Conservation (phyloP, 768 basidiomycete genomes). For the Dioszegia hungarica region DNA sequence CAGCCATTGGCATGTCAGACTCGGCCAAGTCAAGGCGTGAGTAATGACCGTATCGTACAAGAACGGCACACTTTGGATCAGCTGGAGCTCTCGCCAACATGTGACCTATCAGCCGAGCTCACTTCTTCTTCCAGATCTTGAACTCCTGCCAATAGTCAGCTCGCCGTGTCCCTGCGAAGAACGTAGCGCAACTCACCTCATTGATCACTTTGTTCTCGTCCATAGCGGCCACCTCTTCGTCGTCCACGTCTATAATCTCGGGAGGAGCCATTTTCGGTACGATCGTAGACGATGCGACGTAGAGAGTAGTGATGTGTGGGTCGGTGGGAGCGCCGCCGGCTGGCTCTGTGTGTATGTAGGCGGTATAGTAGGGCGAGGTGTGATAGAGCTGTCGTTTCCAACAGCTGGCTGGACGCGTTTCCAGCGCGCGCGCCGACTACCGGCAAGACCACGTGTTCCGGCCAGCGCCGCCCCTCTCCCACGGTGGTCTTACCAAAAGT, state of each 20-base stretch:
- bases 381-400: too few species aligned
- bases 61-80: slow-evolving; percentile 73
- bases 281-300: too few species aligned
- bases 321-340: too few species aligned
- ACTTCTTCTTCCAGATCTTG: slow-evolving; percentile 53
- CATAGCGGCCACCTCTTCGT: slow-evolving; percentile 51
- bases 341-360: too few species aligned
- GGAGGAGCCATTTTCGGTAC: slow-evolving; percentile 54
- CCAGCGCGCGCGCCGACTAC: too few species aligned
- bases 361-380: too few species aligned
- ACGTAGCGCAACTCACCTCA: slow-evolving; percentile 43
- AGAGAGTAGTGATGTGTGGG: too few species aligned
- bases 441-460: too few species aligned
- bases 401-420: too few species aligned
- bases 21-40: slow-evolving; percentile 97
- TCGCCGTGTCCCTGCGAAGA: neutral
- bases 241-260: slow-evolving; percentile 63
- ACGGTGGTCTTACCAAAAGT: too few species aligned
- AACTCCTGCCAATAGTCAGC: slow-evolving; percentile 42
- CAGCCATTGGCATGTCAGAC: slow-evolving; percentile 97
- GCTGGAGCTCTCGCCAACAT: neutral
- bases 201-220: slow-evolving; percentile 51
- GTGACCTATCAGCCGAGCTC: neutral
- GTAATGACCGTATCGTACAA: slow-evolving; percentile 96
- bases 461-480: too few species aligned